These are phyloP conservation scores for Metarhizium humberi DNA, from an alignment of 2,329 filamentous ascomycete genomes.

Conservation along the genomic window DNA sequence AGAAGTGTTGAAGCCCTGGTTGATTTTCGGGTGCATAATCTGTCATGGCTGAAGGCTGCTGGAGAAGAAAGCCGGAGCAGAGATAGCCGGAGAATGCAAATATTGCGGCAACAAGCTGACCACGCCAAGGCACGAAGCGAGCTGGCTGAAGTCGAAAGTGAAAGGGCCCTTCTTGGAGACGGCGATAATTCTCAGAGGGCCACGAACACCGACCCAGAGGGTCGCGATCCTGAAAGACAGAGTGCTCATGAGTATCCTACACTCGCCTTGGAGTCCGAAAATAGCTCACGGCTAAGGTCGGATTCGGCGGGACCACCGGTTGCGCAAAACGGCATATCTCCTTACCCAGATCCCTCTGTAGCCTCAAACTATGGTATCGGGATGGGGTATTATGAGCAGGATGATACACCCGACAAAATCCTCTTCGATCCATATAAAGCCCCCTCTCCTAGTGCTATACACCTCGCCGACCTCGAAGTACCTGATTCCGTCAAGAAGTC, in stretches of 20 bases:
- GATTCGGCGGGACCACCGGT: not conserved
- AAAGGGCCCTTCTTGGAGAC: conserved; percentile 12
- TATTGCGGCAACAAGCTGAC: conserved; percentile 45
- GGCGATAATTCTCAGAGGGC: conserved; percentile 1
- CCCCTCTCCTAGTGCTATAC: conserved; percentile 35
- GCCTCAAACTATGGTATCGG: conserved; percentile 42
- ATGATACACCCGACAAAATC: conserved; percentile 47
- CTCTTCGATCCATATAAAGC: conserved; percentile 50
- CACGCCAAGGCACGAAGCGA: conserved; percentile 45
- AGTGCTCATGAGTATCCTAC: not conserved
- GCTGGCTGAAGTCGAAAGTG: conserved; percentile 17
- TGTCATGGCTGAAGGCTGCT: conserved; percentile 63
- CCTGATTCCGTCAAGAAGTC: conserved; percentile 48
- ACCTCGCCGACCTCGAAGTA: conserved; percentile 34
- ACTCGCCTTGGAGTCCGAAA: not conserved
- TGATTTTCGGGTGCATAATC: conserved; percentile 82
- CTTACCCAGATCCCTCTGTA: conserved; percentile 41
- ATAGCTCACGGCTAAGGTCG: not conserved
- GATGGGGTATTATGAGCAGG: conserved; percentile 52
- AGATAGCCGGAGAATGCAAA: conserved; percentile 48
- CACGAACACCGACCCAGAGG: not conserved
- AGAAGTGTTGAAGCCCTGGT: conserved; percentile 85
- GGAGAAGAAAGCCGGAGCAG: conserved; percentile 50
- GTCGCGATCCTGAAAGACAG: not conserved
- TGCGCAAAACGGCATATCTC: conserved; percentile 16